Percentiles rank a stretch among this genome's conserved stretches.
These are phyloP conservation scores for Pleurozium schreberi DNA, from an alignment of 225 moss, liverwort and hornwort genomes.

Conservation along the genomic window DNA sequence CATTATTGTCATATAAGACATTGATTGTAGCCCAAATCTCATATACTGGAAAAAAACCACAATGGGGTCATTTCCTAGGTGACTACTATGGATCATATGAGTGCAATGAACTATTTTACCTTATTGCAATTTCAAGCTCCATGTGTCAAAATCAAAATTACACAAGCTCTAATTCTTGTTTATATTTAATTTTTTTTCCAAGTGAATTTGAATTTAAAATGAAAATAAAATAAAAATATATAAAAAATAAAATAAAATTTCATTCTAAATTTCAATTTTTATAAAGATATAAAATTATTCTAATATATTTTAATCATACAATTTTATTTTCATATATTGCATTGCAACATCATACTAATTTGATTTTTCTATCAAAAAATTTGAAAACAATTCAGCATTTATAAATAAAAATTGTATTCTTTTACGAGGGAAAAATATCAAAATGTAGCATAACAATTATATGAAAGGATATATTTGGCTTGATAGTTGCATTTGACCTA, in stretches of 20 bases:
- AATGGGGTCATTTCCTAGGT: no score
- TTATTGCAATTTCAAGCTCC: no score
- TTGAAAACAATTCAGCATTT: background rate
- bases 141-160: background rate
- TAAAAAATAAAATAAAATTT: background rate
- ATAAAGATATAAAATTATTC: background rate
- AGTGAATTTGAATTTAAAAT: no score
- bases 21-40: no score
- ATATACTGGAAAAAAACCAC: no score
- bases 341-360: accelerated
- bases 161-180: accelerated
- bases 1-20: no score
- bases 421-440: background rate
- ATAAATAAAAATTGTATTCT: background rate
- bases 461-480: background rate
- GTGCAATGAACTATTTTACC: no score
- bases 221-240: no score
- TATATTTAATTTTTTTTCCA: background rate
- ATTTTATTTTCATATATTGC: background rate
- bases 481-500: background rate
- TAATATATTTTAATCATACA: background rate
- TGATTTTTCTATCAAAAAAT: background rate
- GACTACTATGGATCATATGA: no score
- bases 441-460: no score
- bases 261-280: background rate